Evolutionary conservation across 768 basidiomycete genomes (phyloP).

Genomic region (Aureoboletus auriporus): DNA sequence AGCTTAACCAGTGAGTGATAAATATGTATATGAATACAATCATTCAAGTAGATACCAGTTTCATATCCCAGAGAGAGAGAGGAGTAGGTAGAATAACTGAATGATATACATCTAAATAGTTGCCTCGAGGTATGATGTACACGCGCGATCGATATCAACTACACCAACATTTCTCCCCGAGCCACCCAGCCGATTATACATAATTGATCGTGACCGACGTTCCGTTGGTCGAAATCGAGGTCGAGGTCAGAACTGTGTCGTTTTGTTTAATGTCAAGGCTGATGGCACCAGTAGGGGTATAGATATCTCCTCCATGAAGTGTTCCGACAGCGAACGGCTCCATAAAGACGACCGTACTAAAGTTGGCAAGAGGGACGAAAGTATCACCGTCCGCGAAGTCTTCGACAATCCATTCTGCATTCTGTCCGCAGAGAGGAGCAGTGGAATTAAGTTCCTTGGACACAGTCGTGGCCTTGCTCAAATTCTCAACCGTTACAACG

Average conservation of each 20-base stretch:
- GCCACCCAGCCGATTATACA: not conserved
- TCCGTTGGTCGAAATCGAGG: not conserved
- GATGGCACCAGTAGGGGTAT: not conserved
- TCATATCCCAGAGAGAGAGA: too few relatives aligned
- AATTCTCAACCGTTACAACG: not conserved
- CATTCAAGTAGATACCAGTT: too few relatives aligned
- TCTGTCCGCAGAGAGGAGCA: not conserved
- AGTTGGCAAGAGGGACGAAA: not conserved
- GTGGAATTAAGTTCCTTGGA: not conserved
- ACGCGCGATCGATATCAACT: too few relatives aligned
- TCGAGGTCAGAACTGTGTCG: not conserved
- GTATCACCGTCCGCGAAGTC: not conserved
- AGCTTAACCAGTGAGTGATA: too few relatives aligned
- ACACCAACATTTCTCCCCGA: too few relatives aligned
- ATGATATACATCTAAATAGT: too few relatives aligned
- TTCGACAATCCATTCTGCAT: constrained; percentile 1
- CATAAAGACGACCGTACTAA: constrained; percentile 1
- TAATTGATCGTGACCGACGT: not conserved
- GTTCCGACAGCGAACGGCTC: not conserved
- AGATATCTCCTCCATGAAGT: not conserved
- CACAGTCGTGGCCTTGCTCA: not conserved
- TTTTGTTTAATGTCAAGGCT: not conserved
- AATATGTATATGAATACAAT: too few relatives aligned
- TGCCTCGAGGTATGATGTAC: too few relatives aligned
- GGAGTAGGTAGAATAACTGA: too few relatives aligned